Percentiles rank a stretch among this genome's conserved stretches.
Evolutionary conservation across 306 rosid genomes (phyloP).

Genomic region (Astragalus membranaceus): DNA sequence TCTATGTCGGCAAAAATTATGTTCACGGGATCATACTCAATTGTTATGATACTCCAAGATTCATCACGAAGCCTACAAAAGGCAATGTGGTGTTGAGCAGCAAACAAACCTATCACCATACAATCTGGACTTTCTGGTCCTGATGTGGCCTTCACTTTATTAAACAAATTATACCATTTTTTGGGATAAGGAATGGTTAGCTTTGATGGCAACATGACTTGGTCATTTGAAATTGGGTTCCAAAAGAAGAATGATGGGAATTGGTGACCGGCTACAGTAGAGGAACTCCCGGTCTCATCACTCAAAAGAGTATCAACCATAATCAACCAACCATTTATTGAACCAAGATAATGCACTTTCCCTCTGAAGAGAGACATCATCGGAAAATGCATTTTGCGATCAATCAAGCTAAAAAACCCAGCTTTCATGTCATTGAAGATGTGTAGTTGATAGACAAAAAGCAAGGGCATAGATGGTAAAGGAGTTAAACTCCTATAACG

Average conservation of each 20-base stretch:
- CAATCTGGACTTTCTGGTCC: background rate
- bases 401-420: background rate
- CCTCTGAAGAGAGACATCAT: background rate
- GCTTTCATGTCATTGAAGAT: background rate
- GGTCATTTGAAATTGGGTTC: background rate
- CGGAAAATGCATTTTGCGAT: background rate
- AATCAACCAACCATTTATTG: background rate
- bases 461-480: background rate
- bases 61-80: background rate
- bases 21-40: background rate
- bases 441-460: background rate
- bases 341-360: background rate
- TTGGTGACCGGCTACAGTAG: background rate
- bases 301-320: background rate
- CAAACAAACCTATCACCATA: background rate
- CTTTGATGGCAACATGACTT: background rate
- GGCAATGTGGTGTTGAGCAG: background rate
- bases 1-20: background rate
- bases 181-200: background rate
- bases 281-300: too few species aligned
- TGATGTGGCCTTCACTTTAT: background rate
- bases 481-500: too few species aligned
- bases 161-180: background rate
- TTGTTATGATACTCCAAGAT: background rate
- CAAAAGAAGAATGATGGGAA: background rate